These are phyloP conservation scores for Isabelozyma pseudorhagii DNA, from an alignment of 805 yeast species.

Conservation along the genomic window DNA sequence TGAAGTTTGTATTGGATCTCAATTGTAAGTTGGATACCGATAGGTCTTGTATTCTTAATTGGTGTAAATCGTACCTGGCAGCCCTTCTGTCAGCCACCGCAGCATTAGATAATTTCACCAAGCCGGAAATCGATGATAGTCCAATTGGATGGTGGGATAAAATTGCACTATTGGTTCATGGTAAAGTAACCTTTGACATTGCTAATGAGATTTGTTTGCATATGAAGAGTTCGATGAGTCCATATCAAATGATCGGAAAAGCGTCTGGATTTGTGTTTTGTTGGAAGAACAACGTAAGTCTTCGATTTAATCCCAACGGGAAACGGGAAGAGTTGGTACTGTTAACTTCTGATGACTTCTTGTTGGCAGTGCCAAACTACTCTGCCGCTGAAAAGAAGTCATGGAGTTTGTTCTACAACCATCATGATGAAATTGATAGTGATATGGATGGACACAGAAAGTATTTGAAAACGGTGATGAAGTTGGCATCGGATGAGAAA, in stretches of 20 bases:
- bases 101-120: constrained; percentile 44
- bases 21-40: constrained; percentile 43
- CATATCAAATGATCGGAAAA: constrained; percentile 54
- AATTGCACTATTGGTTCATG: constrained; percentile 52
- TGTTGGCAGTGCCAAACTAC: constrained; percentile 55
- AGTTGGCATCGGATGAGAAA: constrained; percentile 52
- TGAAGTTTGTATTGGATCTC: constrained; percentile 53
- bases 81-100: constrained; percentile 50
- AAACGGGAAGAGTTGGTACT: constrained; percentile 49
- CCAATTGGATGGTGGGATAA: constrained; percentile 54
- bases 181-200: constrained; percentile 47
- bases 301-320: constrained; percentile 50
- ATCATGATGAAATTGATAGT: constrained; percentile 12
- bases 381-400: constrained; percentile 28
- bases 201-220: constrained; percentile 55
- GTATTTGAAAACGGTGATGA: constrained; percentile 46
- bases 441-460: constrained; percentile 28
- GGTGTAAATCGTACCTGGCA: constrained; percentile 65
- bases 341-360: constrained; percentile 54
- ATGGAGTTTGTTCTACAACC: constrained; percentile 37
- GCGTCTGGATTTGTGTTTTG: constrained; percentile 64
- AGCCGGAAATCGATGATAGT: constrained; percentile 42
- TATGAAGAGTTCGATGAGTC: constrained; percentile 58
- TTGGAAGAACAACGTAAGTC: constrained; percentile 55
- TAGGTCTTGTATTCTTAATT: constrained; percentile 50